Base-by-base conservation (phyloP, 257 asterid species). In the Solanum stenotomum region DNA sequence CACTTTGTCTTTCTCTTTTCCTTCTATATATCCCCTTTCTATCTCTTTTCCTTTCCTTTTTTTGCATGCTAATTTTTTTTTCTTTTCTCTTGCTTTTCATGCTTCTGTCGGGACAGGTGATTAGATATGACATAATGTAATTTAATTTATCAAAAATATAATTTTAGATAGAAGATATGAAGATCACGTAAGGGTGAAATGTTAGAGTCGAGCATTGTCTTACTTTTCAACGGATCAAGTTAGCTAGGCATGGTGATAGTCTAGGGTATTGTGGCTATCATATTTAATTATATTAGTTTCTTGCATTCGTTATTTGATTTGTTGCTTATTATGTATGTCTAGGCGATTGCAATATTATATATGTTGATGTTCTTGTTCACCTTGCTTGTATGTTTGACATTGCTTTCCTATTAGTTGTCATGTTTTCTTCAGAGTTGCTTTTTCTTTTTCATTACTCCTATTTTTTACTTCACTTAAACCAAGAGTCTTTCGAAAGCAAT, bases 1-100 rank as follows among this genome's bases (percentile, higher is more conserved):
- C 67, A 33, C 38, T 44, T 46, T 87, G 85, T 74, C 83, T 67
- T 14, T 86, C 86, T 63, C 75, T 49, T 84, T 59, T 56, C 29
- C 72, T 83, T 83, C 1, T n/a, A 56, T 46, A 12, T 42, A 42
- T 42, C 42, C 15, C 86, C 72, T 83, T 35, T 23, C 33, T 25
- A 5, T 22, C 75, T 33, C 22, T 65, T 15, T 59, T 35, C 25
- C 74, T 59, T n/a, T 15, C 25, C 75, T 61, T 27, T 29, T 42
- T 20, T 29, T n/a, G 16, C 16, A 23, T 33, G 22, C 42, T 34
- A 44, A 11, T 44, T 34, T 83, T 11, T 61, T 85, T 37, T 38
- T n/a, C 27, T 85, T 18, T 83, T 84, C 74, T 33, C 34, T 56
- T 84, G 16, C 27, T 65, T 85, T 85, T 65, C 13, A 38, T 85